Conservation (phyloP, 768 basidiomycete species). For the Leccinum ochraceum region DNA sequence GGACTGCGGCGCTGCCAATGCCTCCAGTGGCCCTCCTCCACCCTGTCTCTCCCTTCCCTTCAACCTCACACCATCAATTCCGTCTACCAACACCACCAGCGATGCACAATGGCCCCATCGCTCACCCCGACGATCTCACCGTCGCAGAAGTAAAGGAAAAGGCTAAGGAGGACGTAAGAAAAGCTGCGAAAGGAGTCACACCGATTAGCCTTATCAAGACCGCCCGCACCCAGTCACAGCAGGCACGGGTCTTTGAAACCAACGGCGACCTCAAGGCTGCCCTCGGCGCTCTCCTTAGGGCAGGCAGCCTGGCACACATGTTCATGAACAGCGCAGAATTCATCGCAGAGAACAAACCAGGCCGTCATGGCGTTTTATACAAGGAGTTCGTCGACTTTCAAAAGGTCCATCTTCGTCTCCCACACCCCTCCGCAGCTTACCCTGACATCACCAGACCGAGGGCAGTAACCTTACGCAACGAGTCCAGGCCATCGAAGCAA, state of each 20-base stretch:
- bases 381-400: constrained; percentile 67
- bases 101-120: constrained; percentile 42
- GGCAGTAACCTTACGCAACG: constrained; percentile 39
- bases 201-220: constrained; percentile 59
- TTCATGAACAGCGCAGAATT: constrained; percentile 64
- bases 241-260: constrained; percentile 53
- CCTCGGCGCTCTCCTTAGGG: constrained; percentile 58
- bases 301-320: constrained; percentile 58
- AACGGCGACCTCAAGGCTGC: constrained; percentile 64
- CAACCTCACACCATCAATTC: background rate
- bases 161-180: constrained; percentile 49
- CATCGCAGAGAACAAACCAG: constrained; percentile 45
- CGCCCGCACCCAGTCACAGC: constrained; percentile 57
- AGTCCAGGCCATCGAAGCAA: constrained; percentile 47
- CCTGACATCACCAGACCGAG: constrained; percentile 35
- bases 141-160: constrained; percentile 50
- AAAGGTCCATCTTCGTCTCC: constrained; percentile 47
- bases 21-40: constrained; percentile 37
- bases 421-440: constrained; percentile 14
- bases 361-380: constrained; percentile 54
- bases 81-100: constrained; percentile 16
- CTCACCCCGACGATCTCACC: constrained; percentile 31
- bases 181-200: constrained; percentile 58
- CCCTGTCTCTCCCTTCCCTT: constrained; percentile 35
- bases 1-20: background rate